phyloP scores from a whole-genome alignment of 805 yeast species.

The Yarrowia sp. region DNA sequence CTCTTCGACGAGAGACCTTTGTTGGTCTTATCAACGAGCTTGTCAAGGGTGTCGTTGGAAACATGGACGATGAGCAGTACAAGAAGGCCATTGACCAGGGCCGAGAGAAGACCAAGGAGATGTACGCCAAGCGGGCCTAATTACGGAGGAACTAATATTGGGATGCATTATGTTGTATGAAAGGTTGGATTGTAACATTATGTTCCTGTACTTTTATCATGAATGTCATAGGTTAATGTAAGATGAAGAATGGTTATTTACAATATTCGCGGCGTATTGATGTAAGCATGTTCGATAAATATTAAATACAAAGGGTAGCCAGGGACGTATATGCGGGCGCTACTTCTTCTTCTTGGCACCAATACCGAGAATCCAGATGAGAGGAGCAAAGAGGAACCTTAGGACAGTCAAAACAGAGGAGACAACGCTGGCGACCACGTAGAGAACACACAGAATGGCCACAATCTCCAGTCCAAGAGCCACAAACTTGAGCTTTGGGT shows the following conservation, averaged over 20 bases:
- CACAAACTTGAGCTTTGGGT: constrained; percentile 3
- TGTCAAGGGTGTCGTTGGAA: constrained; percentile 53
- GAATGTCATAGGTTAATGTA: background rate
- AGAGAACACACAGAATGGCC: constrained; percentile 7
- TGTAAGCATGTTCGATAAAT: background rate
- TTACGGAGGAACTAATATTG: background rate
- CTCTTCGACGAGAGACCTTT: constrained; percentile 61
- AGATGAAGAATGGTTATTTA: background rate
- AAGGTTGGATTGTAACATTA: background rate
- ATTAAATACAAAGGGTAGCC: background rate
- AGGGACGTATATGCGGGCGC: too few relatives aligned
- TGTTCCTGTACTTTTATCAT: background rate
- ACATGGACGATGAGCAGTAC: constrained; percentile 43
- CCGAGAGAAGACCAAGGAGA: constrained; percentile 37
- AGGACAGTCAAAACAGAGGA: constrained; percentile 7
- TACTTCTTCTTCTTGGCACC: constrained; percentile 27
- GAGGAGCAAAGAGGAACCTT: constrained; percentile 16
- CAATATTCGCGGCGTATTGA: too few relatives aligned
- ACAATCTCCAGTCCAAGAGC: constrained; percentile 18
- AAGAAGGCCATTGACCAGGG: constrained; percentile 32
- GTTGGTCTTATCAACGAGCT: constrained; percentile 59
- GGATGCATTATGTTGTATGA: constrained; percentile 4
- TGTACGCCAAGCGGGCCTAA: constrained; percentile 21
- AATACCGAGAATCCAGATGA: constrained; percentile 24
- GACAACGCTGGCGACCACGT: constrained; percentile 24